Evolutionary conservation across 768 basidiomycete species (phyloP).

Genomic region (Pulveroboletus sp.): DNA sequence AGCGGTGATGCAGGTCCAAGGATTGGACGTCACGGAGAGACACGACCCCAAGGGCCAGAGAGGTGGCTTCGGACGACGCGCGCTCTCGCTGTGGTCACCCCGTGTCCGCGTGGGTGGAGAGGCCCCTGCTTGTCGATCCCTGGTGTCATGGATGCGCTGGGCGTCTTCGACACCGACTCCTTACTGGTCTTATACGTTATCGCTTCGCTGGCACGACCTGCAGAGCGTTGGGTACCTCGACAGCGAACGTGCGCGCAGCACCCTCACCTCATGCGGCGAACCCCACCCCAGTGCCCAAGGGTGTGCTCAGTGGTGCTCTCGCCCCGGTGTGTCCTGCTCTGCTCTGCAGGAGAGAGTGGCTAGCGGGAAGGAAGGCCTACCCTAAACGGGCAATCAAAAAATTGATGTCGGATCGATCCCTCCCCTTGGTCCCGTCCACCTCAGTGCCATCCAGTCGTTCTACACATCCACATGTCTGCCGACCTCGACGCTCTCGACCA

Average conservation of each 20-base stretch:
- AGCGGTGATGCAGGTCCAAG: not conserved
- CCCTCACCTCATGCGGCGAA: not conserved
- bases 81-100: not conserved
- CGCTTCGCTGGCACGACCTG: too few species aligned
- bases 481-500: constrained; percentile 73
- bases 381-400: constrained; percentile 26
- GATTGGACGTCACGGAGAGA: not conserved
- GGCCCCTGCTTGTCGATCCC: constrained; percentile 9
- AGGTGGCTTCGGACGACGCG: not conserved
- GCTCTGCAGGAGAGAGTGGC: too few species aligned
- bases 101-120: constrained; percentile 1
- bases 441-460: constrained; percentile 1
- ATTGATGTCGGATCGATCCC: constrained; percentile 18
- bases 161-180: not conserved
- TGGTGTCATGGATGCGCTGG: constrained; percentile 7
- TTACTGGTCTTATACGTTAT: constrained; percentile 15
- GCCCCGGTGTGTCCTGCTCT: too few species aligned
- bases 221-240: too few species aligned
- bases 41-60: too few species aligned
- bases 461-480: constrained; percentile 49
- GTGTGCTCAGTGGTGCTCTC: too few species aligned
- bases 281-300: not conserved
- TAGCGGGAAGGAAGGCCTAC: too few species aligned
- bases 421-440: constrained; percentile 28
- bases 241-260: too few species aligned